Evolutionary conservation across 2,329 filamentous ascomycete genomes (phyloP).

Genomic region (Talaromyces sp.): DNA sequence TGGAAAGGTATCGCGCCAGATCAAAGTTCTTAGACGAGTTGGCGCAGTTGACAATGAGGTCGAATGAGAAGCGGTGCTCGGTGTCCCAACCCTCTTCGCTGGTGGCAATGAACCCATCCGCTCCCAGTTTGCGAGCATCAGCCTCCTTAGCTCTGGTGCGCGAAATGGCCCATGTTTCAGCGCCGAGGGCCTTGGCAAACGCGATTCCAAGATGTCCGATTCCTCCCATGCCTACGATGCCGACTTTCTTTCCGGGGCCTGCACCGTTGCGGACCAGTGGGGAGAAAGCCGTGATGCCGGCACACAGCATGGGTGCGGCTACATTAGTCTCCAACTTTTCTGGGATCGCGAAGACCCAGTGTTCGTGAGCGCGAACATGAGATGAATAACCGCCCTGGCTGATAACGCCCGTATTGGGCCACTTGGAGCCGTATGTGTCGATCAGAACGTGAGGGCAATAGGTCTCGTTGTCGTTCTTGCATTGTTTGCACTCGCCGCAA

Average conservation of each 20-base stretch:
- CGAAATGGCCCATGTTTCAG: constrained; percentile 58
- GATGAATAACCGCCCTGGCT: constrained; percentile 36
- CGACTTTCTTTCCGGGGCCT: constrained; percentile 63
- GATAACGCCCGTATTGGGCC: constrained; percentile 57
- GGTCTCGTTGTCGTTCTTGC: constrained; percentile 62
- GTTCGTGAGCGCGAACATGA: constrained; percentile 29
- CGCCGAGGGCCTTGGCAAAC: constrained; percentile 62
- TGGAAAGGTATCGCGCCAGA: constrained; percentile 61
- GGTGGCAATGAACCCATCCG: constrained; percentile 56
- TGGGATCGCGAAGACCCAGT: constrained; percentile 34
- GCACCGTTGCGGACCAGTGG: constrained; percentile 55
- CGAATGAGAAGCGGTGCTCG: constrained; percentile 50
- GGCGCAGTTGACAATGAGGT: constrained; percentile 68
- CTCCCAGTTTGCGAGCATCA: constrained; percentile 55
- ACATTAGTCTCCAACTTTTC: constrained; percentile 23
- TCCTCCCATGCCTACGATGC: constrained; percentile 65
- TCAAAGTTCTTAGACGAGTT: constrained; percentile 66
- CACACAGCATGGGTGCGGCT: constrained; percentile 32
- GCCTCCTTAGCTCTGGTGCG: constrained; percentile 56
- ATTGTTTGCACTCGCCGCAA: constrained; percentile 60
- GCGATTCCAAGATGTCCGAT: constrained; percentile 65
- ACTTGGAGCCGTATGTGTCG: constrained; percentile 52
- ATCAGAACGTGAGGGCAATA: constrained; percentile 54
- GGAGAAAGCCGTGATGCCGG: constrained; percentile 39
- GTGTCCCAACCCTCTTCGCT: constrained; percentile 55